These are phyloP conservation scores for Suhomyces bribrorum DNA, from an alignment of 1,139 yeast species.

Conservation along the genomic window DNA sequence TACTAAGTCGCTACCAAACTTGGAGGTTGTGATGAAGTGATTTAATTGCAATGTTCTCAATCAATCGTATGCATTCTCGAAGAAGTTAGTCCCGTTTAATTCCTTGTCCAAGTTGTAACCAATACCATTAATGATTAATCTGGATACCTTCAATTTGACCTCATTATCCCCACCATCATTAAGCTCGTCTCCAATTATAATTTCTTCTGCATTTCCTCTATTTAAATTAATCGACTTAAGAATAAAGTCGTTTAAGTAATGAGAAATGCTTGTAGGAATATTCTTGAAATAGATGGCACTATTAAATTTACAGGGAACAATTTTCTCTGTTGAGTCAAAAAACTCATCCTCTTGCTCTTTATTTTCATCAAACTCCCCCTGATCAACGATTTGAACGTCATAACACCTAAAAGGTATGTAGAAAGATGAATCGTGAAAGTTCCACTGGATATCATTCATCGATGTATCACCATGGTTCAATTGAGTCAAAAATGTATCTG, in stretches of 20 bases:
- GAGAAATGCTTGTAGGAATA: conserved; percentile 32
- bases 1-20: too few relatives aligned
- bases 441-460: conserved; percentile 32
- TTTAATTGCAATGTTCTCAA: too few relatives aligned
- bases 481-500: conserved; percentile 21
- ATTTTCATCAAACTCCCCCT: conserved; percentile 43
- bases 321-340: conserved; percentile 25
- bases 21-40: too few relatives aligned
- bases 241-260: conserved; percentile 36
- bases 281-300: conserved; percentile 15
- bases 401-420: conserved; percentile 40
- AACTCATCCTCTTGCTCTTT: conserved; percentile 24
- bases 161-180: conserved; percentile 31
- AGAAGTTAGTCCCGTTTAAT: conserved; percentile 45
- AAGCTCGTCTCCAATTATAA: conserved; percentile 27
- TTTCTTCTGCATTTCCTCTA: conserved; percentile 47
- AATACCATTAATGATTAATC: conserved; percentile 37
- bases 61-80: conserved; percentile 29
- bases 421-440: conserved; percentile 30
- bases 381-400: conserved; percentile 35
- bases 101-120: conserved; percentile 40
- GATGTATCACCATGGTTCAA: conserved; percentile 27
- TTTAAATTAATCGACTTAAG: conserved; percentile 34
- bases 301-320: conserved; percentile 23
- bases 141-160: conserved; percentile 26